Percentiles rank a stretch among this genome's conserved stretches.
Conservation (phyloP, 129 eudicot species). For the Flaveria ramosissima region DNA sequence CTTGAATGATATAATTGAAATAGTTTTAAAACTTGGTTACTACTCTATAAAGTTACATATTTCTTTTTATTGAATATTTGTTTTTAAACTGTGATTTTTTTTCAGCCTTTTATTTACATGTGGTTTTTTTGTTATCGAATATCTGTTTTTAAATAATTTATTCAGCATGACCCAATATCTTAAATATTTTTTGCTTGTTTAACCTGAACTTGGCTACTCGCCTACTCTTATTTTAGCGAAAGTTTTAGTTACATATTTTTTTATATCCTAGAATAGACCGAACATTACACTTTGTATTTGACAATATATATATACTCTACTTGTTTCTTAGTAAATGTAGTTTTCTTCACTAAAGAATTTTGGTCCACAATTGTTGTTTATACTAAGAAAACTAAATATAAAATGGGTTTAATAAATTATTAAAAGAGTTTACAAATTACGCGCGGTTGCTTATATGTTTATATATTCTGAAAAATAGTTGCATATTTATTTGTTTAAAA, state of each 20-base stretch:
- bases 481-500: neutral
- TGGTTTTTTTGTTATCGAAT: no score
- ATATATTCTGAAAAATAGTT: neutral
- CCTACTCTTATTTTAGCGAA: neutral
- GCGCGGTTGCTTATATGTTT: neutral
- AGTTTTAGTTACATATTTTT: neutral
- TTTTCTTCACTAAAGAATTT: slow-evolving; percentile 9
- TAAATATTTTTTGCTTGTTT: no score
- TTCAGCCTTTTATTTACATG: no score
- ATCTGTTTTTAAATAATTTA: no score
- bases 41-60: no score
- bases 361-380: neutral
- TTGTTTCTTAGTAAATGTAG: slow-evolving; percentile 25
- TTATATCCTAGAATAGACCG: slow-evolving; percentile 10
- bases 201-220: no score
- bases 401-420: neutral
- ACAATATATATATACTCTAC: slow-evolving; percentile 6
- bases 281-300: slow-evolving; percentile 14
- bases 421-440: neutral
- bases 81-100: no score
- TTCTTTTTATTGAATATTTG: no score
- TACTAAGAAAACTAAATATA: neutral
- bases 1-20: no score
- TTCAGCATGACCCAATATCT: no score
- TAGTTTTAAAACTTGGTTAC: no score